These are phyloP conservation scores for Paramarasmius palmivorus DNA, from an alignment of 1,284 basidiomycete species.

Conservation along the genomic window DNA sequence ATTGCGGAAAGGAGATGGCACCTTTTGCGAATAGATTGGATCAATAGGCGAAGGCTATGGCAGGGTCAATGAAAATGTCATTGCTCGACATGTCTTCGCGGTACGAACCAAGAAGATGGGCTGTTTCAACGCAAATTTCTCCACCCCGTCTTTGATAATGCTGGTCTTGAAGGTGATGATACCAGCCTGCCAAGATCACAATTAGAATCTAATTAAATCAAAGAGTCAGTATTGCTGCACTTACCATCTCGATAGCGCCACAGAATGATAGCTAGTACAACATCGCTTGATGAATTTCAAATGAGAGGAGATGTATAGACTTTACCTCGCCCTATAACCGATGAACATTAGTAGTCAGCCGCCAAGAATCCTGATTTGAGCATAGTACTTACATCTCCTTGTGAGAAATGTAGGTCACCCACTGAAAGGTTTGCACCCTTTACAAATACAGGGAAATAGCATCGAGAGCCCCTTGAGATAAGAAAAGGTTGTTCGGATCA, in stretches of 20 bases:
- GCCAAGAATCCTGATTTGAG: not conserved
- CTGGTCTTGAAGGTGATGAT: conserved; percentile 74
- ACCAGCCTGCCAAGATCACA: conserved; percentile 53
- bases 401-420: conserved; percentile 81
- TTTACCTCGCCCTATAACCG: conserved; percentile 53
- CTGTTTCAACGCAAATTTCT: conserved; percentile 73
- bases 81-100: not conserved
- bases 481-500: conserved; percentile 2
- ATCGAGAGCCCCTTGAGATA: conserved; percentile 54
- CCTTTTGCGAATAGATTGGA: conserved; percentile 70
- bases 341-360: conserved; percentile 3
- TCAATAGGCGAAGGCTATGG: conserved; percentile 73
- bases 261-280: conserved; percentile 62
- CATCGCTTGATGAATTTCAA: not conserved
- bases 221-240: not conserved
- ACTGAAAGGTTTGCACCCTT: conserved; percentile 77
- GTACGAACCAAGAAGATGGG: conserved; percentile 67
- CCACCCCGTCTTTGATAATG: conserved; percentile 75
- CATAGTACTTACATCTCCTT: conserved; percentile 62
- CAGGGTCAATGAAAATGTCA: not conserved
- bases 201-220: not conserved
- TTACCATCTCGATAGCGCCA: conserved; percentile 78
- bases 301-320: conserved; percentile 8
- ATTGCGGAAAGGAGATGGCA: conserved; percentile 21
- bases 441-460: conserved; percentile 80